Base-by-base conservation (phyloP, 2,329 filamentous ascomycete genomes). In the Emergomyces orientalis region DNA sequence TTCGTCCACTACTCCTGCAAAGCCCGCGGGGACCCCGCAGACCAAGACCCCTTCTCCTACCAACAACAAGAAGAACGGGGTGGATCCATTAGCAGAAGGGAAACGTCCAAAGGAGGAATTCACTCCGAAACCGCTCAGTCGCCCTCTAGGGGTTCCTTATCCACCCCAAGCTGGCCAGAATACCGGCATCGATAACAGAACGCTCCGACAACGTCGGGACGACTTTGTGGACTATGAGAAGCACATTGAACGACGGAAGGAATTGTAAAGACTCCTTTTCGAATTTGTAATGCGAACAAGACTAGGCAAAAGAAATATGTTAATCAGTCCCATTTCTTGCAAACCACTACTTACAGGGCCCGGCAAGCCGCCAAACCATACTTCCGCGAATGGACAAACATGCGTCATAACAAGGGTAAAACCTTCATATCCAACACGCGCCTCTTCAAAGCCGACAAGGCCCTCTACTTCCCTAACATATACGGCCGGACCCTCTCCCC, bases 401-500 rank as follows among this genome's bases (percentile, higher is more conserved):
- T 97, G 75, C 83, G 87, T 67, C 87, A 94, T 67, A 78, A 82
- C 77, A 86, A 91, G 70, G 94, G 94, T 71, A 99, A 99, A 77
- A 91, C 91, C 30, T 99, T 97, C 78, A 80, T 93, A 60, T 87
- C 91, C 25, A 93, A 93, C 45, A 85, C 89, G 3, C 82, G 88
- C n/a, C 82, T 93, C 58, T 97, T 97, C 82, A 88, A 87, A 71
- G 83, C 83, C 67, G 90, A 95, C 47, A 83, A 86, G 60, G 88
- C 93, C 5, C 84, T 97, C 66, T 97, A 89, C 80, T 97, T 99
- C 78, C 94, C 94, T 55, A 99, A 99, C 77, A 81, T 99, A 63
- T 84, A 84, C 73, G 94, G 94, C 55, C 81, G 84, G 68, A 97
- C 91, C 1, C 81, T 97, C 37, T 78, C 84, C 62, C 86, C 84